These are phyloP conservation scores for Thielaviopsis euricoi DNA, from an alignment of 2,329 filamentous ascomycete genomes.

Conservation along the genomic window DNA sequence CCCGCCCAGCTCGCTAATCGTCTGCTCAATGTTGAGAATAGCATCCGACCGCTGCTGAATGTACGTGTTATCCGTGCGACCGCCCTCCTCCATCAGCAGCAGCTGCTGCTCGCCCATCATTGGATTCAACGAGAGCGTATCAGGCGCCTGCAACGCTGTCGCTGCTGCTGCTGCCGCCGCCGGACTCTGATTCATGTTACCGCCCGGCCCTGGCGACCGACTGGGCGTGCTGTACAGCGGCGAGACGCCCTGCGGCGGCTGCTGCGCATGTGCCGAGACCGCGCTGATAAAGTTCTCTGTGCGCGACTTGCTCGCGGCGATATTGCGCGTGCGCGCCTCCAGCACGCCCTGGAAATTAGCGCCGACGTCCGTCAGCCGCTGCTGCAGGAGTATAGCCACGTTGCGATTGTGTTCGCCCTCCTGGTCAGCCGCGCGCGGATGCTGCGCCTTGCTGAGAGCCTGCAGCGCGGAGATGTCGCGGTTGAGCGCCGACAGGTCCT, in stretches of 20 bases:
- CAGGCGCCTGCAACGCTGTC: slow-evolving; percentile 45
- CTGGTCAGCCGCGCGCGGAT: slow-evolving; percentile 58
- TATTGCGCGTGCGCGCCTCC: slow-evolving; percentile 92
- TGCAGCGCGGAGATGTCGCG: slow-evolving; percentile 78
- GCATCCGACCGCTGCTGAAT: slow-evolving; percentile 89
- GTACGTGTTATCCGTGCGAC: slow-evolving; percentile 69
- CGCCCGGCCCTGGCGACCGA: slow-evolving; percentile 47
- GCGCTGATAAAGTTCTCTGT: slow-evolving; percentile 95
- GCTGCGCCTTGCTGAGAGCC: slow-evolving; percentile 49
- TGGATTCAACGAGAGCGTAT: slow-evolving; percentile 72
- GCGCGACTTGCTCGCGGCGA: slow-evolving; percentile 77
- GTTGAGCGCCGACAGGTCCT: slow-evolving; percentile 73
- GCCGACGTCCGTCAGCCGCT: slow-evolving; percentile 79
- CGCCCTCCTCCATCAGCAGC: slow-evolving; percentile 84
- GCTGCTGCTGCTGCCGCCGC: slow-evolving; percentile 61
- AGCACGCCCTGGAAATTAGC: slow-evolving; percentile 96
- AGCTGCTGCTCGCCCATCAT: slow-evolving; percentile 68
- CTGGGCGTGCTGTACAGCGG: slow-evolving; percentile 72
- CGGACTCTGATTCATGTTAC: slow-evolving; percentile 33
- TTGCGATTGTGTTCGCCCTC: slow-evolving; percentile 98
- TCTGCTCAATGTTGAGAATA: slow-evolving; percentile 91
- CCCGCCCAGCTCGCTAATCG: slow-evolving; percentile 73
- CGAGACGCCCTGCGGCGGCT: slow-evolving; percentile 60
- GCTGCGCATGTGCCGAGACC: slow-evolving; percentile 61
- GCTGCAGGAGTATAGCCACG: slow-evolving; percentile 79